Evolutionary conservation across 768 basidiomycete genomes (phyloP), one percentile per base, ranked within the genome.

Genomic region (Suillus bovinus): DNA sequence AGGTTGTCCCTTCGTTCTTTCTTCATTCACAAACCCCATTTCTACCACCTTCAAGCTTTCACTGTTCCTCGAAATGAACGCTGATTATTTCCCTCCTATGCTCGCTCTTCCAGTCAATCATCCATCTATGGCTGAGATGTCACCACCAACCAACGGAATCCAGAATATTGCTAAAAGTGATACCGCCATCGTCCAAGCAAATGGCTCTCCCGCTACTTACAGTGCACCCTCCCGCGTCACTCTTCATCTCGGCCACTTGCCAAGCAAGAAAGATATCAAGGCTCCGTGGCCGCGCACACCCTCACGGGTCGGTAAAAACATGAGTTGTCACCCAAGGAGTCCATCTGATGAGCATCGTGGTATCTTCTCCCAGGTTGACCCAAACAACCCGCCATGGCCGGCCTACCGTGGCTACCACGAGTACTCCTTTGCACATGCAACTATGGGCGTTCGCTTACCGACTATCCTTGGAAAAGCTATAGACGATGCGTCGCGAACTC

Each of bases 381-480:
- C 90, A 36, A 91, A 92, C 73, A 91, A 92, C 77, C 90, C 90
- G 11, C 90, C 90, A 20, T 92, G 81, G 82, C 90, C 91, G 39
- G 90, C 90, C 0, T 92, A 85, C 74, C 87, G 91, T 47, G 89
- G 90, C 5, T 91, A 92, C 72, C 85, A 88, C 72, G 87, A 91
- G 69, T 91, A 88, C 72, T 92, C 88, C 0, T 93, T 93, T 70
- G 89, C 89, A 42, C 86, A 96, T 76, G 96, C 94, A 36, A 96
- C 95, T 4, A 97, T 97, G 95, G 92, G 93, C 64, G 88, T 90
- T n/a, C 89, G 96, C 53, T 85, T 97, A 29, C 96, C 96, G 2
- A 96, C 96, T 44, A 98, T 98, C 66, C 81, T 97, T 54, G 93
- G 94, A 66, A 98, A 97, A 78, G 96, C 92, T 14, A 95, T 97